Percentiles rank a stretch among this genome's conserved stretches.
Conservation (phyloP, 2,329 filamentous ascomycete species). For the Stemphylium lycopersici region DNA sequence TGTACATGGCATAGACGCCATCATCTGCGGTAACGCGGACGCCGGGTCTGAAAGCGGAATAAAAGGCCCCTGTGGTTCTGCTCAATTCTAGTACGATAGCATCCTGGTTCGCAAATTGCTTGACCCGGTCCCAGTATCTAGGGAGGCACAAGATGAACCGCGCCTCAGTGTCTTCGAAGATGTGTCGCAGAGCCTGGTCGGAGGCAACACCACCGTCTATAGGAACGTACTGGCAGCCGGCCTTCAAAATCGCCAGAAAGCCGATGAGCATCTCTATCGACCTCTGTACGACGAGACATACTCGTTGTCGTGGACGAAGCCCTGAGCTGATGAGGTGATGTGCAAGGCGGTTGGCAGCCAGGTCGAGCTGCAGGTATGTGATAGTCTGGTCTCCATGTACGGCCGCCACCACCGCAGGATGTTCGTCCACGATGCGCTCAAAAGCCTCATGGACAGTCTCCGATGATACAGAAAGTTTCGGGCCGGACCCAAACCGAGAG, state of each 20-base stretch:
- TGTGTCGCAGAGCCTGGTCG: slow-evolving; percentile 51
- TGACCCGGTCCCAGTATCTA: slow-evolving; percentile 38
- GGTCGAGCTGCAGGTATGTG: slow-evolving; percentile 40
- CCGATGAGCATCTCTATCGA: slow-evolving; percentile 64
- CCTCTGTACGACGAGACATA: slow-evolving; percentile 63
- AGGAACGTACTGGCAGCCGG: slow-evolving; percentile 65
- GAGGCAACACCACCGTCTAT: slow-evolving; percentile 59
- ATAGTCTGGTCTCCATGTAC: slow-evolving; percentile 18
- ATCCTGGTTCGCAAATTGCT: slow-evolving; percentile 18
- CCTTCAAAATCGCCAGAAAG: slow-evolving; percentile 62
- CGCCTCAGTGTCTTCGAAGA: slow-evolving; percentile 56
- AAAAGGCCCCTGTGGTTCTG: slow-evolving; percentile 19
- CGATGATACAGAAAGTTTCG: background rate
- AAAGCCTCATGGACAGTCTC: slow-evolving; percentile 9
- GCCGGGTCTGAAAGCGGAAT: slow-evolving; percentile 23
- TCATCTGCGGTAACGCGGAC: slow-evolving; percentile 25
- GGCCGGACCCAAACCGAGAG: slow-evolving; percentile 5
- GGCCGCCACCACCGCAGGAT: slow-evolving; percentile 5
- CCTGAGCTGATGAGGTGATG: slow-evolving; percentile 40
- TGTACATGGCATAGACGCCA: slow-evolving; percentile 57
- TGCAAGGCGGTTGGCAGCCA: slow-evolving; percentile 39
- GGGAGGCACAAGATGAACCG: slow-evolving; percentile 57
- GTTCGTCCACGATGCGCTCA: slow-evolving; percentile 6
- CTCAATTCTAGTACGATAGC: slow-evolving; percentile 25
- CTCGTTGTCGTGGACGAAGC: slow-evolving; percentile 49